Evolutionary conservation across 768 basidiomycete genomes (phyloP), one percentile per base, ranked within the genome.

Genomic region (Leccinum ochraceum): DNA sequence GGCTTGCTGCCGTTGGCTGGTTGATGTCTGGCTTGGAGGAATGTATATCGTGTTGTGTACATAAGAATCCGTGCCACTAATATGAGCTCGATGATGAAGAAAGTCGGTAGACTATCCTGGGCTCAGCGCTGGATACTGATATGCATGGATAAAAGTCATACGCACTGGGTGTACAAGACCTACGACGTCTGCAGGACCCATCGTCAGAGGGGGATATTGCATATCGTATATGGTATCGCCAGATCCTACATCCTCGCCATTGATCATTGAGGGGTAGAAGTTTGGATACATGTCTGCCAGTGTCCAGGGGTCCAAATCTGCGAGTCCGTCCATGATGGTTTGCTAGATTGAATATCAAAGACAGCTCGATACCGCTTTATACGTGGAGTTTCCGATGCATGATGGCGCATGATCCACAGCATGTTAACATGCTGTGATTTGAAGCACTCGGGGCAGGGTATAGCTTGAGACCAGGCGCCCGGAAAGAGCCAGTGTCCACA

Each of bases 361-460:
- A 37, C 30, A 20, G 24, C 42, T 24, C 32, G 16, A 54, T 3
- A 50, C 2, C 11, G 32, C 13, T 51, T 66, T 71, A 64, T 71
- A 72, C 63, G 20, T 14, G 5, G 7, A 30, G 24, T 2, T 22
- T 36, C 57, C 53, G 34, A 28, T 24, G 6, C 48, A 54, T 28
- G 59, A 1, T 11, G 48, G 37, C 24, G 30, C 11, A 42, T 22
- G 17, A 46, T 58, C 42, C 36, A 72, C 71, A 71, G 70, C 66
- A 72, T 57, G 0, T 63, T 42, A 42, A n/a, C 7, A 9, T 71
- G 68, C 69, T 71, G 69, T 71, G 55, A 60, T 4, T 30, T 30
- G 51, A 42, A 37, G 37, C 55, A 30, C 53, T 39, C 16, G 26
- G 17, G 36, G 60, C 53, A 46, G 14, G 34, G 34, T 26, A 53